A percentile compares a stretch with the other conserved stretches of the same genome.
These are phyloP conservation scores for Hypoxylon trugodes DNA, from an alignment of 495 filamentous ascomycete genomes.

Conservation along the genomic window DNA sequence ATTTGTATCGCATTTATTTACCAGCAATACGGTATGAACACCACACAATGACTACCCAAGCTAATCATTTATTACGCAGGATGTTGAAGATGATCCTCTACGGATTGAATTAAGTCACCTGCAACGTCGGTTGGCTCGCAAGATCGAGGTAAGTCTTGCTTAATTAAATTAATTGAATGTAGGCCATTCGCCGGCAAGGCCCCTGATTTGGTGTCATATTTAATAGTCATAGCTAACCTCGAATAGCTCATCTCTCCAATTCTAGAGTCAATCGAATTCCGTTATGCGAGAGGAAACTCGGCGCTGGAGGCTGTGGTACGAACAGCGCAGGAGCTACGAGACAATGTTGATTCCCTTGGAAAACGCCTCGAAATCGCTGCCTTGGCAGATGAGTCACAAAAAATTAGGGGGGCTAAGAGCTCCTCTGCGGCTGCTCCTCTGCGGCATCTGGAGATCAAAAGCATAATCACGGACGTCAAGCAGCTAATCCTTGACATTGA, in stretches of 20 bases:
- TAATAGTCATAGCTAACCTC: conserved; percentile 6
- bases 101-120: conserved; percentile 38
- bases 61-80: conserved; percentile 26
- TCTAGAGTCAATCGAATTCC: conserved; percentile 43
- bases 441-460: conserved; percentile 68
- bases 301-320: conserved; percentile 88
- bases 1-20: neutral
- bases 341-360: conserved; percentile 87
- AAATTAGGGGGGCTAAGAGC: conserved; percentile 58
- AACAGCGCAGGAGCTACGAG: conserved; percentile 85
- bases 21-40: neutral
- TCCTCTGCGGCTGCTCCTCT: conserved; percentile 39
- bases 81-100: conserved; percentile 41
- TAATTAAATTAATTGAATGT: conserved; percentile 7
- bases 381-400: conserved; percentile 67
- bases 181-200: conserved; percentile 6
- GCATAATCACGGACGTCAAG: conserved; percentile 79
- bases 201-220: neutral
- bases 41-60: conserved; percentile 3
- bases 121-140: conserved; percentile 41
- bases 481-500: conserved; percentile 82
- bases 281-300: conserved; percentile 77
- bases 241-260: conserved; percentile 42
- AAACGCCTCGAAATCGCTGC: conserved; percentile 76
- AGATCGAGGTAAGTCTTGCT: conserved; percentile 45